Conservation (phyloP, 1,139 yeast genomes). For the Kluyveromyces sp. region DNA sequence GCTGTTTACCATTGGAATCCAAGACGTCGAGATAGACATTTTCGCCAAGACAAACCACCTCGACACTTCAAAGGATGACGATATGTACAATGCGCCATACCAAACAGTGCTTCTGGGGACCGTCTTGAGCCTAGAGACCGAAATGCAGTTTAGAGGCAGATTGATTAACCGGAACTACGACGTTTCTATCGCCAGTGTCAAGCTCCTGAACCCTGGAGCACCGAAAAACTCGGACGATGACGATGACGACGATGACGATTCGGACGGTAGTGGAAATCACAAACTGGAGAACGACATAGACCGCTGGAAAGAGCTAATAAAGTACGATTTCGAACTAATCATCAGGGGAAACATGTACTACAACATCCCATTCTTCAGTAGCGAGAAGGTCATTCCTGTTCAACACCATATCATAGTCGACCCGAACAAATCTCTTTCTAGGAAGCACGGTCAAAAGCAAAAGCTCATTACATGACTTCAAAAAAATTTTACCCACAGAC, state of each 20-base stretch:
- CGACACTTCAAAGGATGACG: slow-evolving; percentile 19
- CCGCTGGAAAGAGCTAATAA: slow-evolving; percentile 70
- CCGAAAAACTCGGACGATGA: slow-evolving; percentile 37
- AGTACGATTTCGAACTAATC: slow-evolving; percentile 80
- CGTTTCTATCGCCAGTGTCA: slow-evolving; percentile 59
- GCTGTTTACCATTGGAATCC: slow-evolving; percentile 57
- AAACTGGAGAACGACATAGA: slow-evolving; percentile 37
- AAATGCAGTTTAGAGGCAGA: slow-evolving; percentile 71
- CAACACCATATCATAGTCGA: slow-evolving; percentile 54
- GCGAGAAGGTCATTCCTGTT: slow-evolving; percentile 52
- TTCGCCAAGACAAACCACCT: slow-evolving; percentile 72
- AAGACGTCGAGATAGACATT: slow-evolving; percentile 69
- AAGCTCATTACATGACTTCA: not conserved
- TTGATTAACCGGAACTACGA: slow-evolving; percentile 56
- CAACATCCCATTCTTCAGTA: slow-evolving; percentile 57
- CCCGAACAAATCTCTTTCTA: slow-evolving; percentile 33
- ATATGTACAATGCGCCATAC: slow-evolving; percentile 13
- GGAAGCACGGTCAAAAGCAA: not conserved
- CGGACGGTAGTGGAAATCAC: slow-evolving; percentile 9
- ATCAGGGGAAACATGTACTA: slow-evolving; percentile 78
- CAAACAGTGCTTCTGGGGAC: slow-evolving; percentile 77
- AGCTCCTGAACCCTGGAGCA: slow-evolving; percentile 68
- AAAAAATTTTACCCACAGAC: no score
- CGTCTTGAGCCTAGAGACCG: slow-evolving; percentile 58
- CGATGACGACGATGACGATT: slow-evolving; percentile 9